Conservation (phyloP, 1,284 basidiomycete species). For the Cryptococcus neoformans region DNA sequence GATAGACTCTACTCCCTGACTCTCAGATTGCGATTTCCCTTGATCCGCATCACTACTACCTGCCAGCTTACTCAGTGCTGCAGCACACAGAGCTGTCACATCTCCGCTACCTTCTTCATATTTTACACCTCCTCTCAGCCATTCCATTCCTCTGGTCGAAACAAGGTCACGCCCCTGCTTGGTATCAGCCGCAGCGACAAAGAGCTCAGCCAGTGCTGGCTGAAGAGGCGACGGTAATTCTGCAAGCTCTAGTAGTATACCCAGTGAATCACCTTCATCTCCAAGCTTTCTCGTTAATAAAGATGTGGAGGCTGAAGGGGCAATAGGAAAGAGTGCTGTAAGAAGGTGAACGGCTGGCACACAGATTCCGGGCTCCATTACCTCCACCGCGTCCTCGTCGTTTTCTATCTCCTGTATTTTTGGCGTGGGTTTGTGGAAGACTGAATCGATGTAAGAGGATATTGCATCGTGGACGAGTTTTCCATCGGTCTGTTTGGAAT, state of each 20-base stretch:
- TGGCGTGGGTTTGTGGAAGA: not conserved
- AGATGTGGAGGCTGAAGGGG: slow-evolving; percentile 15
- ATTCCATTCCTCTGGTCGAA: slow-evolving; percentile 50
- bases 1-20: not conserved
- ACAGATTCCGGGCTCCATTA: slow-evolving; percentile 6
- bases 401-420: slow-evolving; percentile 2
- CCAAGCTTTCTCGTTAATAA: slow-evolving; percentile 25
- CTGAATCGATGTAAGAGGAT: not conserved
- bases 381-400: slow-evolving; percentile 2
- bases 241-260: slow-evolving; percentile 37
- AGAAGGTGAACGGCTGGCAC: slow-evolving; percentile 26
- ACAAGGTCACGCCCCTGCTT: slow-evolving; percentile 65
- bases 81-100: slow-evolving; percentile 62
- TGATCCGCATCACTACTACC: slow-evolving; percentile 54
- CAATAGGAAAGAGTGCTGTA: slow-evolving; percentile 27
- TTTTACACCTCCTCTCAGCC: slow-evolving; percentile 48
- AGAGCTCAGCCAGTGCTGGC: slow-evolving; percentile 61
- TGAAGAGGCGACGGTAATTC: slow-evolving; percentile 41
- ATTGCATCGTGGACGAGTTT: not conserved
- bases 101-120: slow-evolving; percentile 16
- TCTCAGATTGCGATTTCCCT: not conserved
- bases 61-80: slow-evolving; percentile 69
- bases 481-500: not conserved
- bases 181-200: slow-evolving; percentile 68
- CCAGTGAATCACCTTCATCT: slow-evolving; percentile 24